These are phyloP conservation scores for Pestalotiopsis sp. DNA, from an alignment of 2,329 filamentous ascomycete species.

Conservation along the genomic window DNA sequence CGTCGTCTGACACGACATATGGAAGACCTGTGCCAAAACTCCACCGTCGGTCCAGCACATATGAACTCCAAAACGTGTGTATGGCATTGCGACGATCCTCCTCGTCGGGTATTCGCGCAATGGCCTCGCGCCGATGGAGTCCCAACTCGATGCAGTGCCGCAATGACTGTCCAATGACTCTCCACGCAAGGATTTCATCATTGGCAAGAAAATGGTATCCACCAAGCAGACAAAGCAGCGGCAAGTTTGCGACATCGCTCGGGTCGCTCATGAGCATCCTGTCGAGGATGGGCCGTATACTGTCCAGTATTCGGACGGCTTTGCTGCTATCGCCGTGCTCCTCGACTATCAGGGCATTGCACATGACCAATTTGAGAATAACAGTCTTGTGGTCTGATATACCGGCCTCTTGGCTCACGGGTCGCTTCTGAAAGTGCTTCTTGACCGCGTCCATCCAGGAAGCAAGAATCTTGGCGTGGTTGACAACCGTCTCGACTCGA, in stretches of 20 bases:
- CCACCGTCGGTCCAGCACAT: slow-evolving; percentile 84
- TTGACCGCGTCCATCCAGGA: slow-evolving; percentile 67
- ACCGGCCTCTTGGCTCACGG: slow-evolving; percentile 35
- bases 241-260: slow-evolving; percentile 48
- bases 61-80: slow-evolving; percentile 83
- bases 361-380: slow-evolving; percentile 82
- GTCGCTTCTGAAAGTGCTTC: slow-evolving; percentile 32
- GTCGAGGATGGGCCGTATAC: slow-evolving; percentile 73
- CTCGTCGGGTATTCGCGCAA: slow-evolving; percentile 70
- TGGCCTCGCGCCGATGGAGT: slow-evolving; percentile 76
- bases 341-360: slow-evolving; percentile 76
- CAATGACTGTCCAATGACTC: slow-evolving; percentile 81
- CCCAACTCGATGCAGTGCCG: slow-evolving; percentile 81
- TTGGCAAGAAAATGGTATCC: slow-evolving; percentile 83
- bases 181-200: slow-evolving; percentile 85
- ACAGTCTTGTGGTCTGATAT: slow-evolving; percentile 61
- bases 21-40: slow-evolving; percentile 88
- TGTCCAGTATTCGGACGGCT: slow-evolving; percentile 74
- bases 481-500: slow-evolving; percentile 71
- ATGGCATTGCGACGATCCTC: slow-evolving; percentile 69
- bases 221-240: slow-evolving; percentile 52
- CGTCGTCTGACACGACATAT: slow-evolving; percentile 81
- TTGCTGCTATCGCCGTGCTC: slow-evolving; percentile 77
- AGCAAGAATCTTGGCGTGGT: slow-evolving; percentile 70
- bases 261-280: slow-evolving; percentile 61